Conservation (phyloP, 768 basidiomycete species). For the Grammothele lineata region DNA sequence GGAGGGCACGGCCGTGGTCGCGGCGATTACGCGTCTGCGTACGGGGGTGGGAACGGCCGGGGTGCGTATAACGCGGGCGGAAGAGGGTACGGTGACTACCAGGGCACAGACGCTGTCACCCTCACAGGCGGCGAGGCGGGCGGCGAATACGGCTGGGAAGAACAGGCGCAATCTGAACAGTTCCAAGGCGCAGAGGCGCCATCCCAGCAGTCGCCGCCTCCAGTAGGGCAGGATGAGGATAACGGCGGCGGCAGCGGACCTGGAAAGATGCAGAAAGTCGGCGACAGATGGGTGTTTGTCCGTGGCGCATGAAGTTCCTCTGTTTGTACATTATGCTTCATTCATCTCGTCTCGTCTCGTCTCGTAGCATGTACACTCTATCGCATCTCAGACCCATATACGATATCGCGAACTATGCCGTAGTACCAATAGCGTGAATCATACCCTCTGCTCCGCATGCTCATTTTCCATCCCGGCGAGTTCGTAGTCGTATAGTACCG, state of each 20-base stretch:
- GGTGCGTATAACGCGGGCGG: no score
- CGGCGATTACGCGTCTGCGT: no score
- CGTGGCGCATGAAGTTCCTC: slow-evolving; percentile 23
- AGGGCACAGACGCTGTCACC: slow-evolving; percentile 54
- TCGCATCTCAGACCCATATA: no score
- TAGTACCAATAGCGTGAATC: no score
- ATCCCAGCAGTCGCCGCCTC: not conserved
- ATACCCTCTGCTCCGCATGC: slow-evolving; percentile 20
- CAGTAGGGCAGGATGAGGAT: not conserved
- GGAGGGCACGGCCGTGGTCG: slow-evolving; percentile 9
- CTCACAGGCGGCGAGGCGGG: slow-evolving; percentile 43
- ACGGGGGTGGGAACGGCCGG: no score
- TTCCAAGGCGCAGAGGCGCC: not conserved
- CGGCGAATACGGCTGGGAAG: slow-evolving; percentile 10
- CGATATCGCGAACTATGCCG: no score
- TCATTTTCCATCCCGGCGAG: slow-evolving; percentile 29
- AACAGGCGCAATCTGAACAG: no score
- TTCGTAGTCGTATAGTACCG: slow-evolving; percentile 49
- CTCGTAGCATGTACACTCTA: no score
- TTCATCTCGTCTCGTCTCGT: no score
- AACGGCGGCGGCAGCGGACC: slow-evolving; percentile 4
- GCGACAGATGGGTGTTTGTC: slow-evolving; percentile 72
- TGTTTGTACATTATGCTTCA: not conserved
- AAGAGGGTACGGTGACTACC: no score
- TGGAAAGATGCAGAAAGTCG: slow-evolving; percentile 60